A percentile compares a stretch with the other conserved stretches of the same genome.
Conservation (phyloP, 352 stramenopile species). For the Phytophthora pisi region DNA sequence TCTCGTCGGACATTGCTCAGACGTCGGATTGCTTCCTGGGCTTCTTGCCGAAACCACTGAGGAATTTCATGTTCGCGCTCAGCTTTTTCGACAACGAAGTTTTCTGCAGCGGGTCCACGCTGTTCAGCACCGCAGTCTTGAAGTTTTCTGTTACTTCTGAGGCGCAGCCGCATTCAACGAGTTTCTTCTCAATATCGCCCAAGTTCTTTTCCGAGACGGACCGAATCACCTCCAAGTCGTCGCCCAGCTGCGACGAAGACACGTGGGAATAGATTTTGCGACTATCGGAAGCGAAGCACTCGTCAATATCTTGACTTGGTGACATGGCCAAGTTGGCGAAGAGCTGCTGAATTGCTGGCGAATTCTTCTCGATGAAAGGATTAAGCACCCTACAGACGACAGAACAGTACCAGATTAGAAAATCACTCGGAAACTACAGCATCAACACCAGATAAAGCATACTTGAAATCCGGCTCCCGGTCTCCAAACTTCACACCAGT, state of each 20-base stretch:
- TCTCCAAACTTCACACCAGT: slow-evolving; percentile 88
- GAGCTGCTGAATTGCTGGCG: slow-evolving; percentile 73
- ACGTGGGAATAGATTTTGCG: slow-evolving; percentile 77
- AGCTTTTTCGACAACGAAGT: slow-evolving; percentile 68
- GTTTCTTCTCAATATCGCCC: slow-evolving; percentile 69
- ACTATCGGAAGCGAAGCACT: slow-evolving; percentile 77
- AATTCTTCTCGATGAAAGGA: slow-evolving; percentile 88
- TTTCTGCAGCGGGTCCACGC: slow-evolving; percentile 49
- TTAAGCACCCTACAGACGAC: slow-evolving; percentile 69
- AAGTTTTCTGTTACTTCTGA: slow-evolving; percentile 57
- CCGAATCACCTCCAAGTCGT: slow-evolving; percentile 70
- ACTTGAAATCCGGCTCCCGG: slow-evolving; percentile 84
- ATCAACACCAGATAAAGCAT: slow-evolving; percentile 7
- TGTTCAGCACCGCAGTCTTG: slow-evolving; percentile 51
- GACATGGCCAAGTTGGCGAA: slow-evolving; percentile 76
- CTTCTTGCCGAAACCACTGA: slow-evolving; percentile 68
- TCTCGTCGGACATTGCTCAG: slow-evolving; percentile 6
- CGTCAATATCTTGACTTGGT: slow-evolving; percentile 69
- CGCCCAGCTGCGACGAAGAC: slow-evolving; percentile 53
- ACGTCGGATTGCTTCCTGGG: slow-evolving; percentile 50
- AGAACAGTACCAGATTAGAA: slow-evolving; percentile 5
- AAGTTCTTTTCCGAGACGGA: slow-evolving; percentile 77
- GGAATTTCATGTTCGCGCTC: slow-evolving; percentile 81
- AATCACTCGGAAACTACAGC: background rate
- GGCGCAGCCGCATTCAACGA: slow-evolving; percentile 49